Evolutionary conservation across 495 filamentous ascomycete genomes (phyloP), one percentile per base, ranked within the genome.

Genomic region (Penicillium fimorum): DNA sequence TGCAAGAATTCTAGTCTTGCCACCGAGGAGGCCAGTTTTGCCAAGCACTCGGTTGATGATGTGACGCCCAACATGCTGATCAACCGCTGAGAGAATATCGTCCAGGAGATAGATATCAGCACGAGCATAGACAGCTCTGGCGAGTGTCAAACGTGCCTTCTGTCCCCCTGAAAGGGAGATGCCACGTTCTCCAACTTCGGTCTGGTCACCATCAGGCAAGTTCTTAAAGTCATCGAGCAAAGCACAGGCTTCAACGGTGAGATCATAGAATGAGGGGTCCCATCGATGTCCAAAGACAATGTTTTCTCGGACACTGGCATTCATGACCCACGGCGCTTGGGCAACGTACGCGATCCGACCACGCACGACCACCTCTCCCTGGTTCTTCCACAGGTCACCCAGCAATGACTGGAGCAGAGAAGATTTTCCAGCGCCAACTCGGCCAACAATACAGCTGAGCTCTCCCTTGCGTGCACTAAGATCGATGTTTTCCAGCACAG

Each of bases 101-200:
- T 99, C 95, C 6, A 99, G 77, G 12, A 99, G 76, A 61, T 97
- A 99, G 55, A 99, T 84, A 73, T 99, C 95, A n/a, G 94, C 90
- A 59, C 95, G 84, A 53, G 95, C 93, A 68, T 99, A 99, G 2
- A 99, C 95, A 46, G 95, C 95, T 67, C 95, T 81, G 13, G 95
- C 95, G 50, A 99, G 79, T n/a, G 92, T 94, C 62, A 99, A 78
- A 15, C 95, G 86, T 53, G 95, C 94, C 74, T 95, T 97, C 71
- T 99, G 95, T 37, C 95, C 95, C 55, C 95, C 95, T 47, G 93
- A 97, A 35, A 99, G 81, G 5, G 94, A 97, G 33, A 99, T 99
- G 17, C 95, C 95, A 58, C 96, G 87, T 73, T 99, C 94, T 56
- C 94, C 94, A 53, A 99, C 95, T 67, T 97, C 86, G 0, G 95